These are phyloP conservation scores for Fragaria nilgerrensis DNA, from an alignment of 306 rosid species.

Conservation along the genomic window DNA sequence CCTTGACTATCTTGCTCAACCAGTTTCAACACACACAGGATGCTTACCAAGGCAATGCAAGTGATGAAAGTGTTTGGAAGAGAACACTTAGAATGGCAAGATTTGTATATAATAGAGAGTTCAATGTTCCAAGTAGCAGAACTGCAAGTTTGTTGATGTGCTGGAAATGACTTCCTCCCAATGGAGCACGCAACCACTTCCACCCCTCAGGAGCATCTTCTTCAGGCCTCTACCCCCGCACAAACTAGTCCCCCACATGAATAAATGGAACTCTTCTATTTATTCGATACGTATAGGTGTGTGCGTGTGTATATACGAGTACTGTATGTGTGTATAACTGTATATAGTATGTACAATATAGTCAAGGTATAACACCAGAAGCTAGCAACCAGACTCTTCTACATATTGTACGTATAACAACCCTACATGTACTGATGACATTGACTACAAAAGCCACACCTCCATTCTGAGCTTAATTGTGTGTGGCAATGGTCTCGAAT, in stretches of 20 bases:
- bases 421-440: too few species aligned
- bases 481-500: too few species aligned
- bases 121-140: background rate
- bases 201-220: background rate
- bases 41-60: background rate
- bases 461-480: too few species aligned
- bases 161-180: background rate
- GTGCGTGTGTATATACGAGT: too few species aligned
- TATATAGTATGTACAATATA: too few species aligned
- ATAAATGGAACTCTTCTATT: background rate
- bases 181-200: background rate
- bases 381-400: too few species aligned
- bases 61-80: background rate
- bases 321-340: too few species aligned
- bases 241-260: background rate
- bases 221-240: background rate
- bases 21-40: background rate
- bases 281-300: too few species aligned
- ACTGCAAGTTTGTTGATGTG: background rate
- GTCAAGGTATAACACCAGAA: too few species aligned
- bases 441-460: too few species aligned
- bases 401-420: too few species aligned
- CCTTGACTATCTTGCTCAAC: conserved; percentile 17
- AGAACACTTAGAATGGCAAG: background rate
- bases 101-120: background rate